These are phyloP conservation scores for Colletotrichum sojae DNA, from an alignment of 2,329 filamentous ascomycete species.

Conservation along the genomic window DNA sequence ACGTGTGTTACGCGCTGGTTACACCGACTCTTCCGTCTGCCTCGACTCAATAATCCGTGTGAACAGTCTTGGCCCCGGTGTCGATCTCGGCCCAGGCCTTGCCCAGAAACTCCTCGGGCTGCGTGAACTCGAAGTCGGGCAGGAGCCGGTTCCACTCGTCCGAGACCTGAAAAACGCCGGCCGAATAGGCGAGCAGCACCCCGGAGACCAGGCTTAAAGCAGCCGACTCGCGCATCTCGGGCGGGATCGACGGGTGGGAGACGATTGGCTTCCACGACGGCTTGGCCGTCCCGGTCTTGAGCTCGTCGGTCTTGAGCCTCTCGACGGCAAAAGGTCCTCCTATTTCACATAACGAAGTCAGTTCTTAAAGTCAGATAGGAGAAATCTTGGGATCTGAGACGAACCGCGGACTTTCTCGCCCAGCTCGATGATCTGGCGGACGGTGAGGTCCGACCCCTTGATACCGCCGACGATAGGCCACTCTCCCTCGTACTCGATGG, in stretches of 20 bases:
- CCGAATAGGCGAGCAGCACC: conserved; percentile 51
- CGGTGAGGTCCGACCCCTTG: conserved; percentile 52
- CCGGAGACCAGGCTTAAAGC: conserved; percentile 43
- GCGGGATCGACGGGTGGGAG: conserved; percentile 44
- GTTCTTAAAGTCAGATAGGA: too few relatives aligned
- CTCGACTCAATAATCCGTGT: neutral
- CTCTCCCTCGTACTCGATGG: conserved; percentile 58
- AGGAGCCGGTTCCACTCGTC: conserved; percentile 61
- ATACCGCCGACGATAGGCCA: conserved; percentile 62
- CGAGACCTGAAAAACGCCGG: conserved; percentile 55
- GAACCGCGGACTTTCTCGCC: conserved; percentile 58
- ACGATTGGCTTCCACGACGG: conserved; percentile 57
- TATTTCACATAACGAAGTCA: neutral
- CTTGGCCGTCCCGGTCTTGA: conserved; percentile 58
- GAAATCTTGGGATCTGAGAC: too few relatives aligned
- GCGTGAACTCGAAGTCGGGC: conserved; percentile 59
- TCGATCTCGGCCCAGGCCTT: conserved; percentile 52
- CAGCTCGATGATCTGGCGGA: conserved; percentile 55
- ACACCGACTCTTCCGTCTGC: too few relatives aligned
- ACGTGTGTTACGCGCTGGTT: too few relatives aligned
- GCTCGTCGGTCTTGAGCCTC: conserved; percentile 61
- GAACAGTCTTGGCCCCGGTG: neutral
- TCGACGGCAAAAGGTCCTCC: conserved; percentile 52
- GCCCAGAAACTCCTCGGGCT: conserved; percentile 57
- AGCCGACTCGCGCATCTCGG: conserved; percentile 43